phyloP scores from a whole-genome alignment of 2,329 filamentous ascomycete species.

The Aureobasidium leucospermi region DNA sequence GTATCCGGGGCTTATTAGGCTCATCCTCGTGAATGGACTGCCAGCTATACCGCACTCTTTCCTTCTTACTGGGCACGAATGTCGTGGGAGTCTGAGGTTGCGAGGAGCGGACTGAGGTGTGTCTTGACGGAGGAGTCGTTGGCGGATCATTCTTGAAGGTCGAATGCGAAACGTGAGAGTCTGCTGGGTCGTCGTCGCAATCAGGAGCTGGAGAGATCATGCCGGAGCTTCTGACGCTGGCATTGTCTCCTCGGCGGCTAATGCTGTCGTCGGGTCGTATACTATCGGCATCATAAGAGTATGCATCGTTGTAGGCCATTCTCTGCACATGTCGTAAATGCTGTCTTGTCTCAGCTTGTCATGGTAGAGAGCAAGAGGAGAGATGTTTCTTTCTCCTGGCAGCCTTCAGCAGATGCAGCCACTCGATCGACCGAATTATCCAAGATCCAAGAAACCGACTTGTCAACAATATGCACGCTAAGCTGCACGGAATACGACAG shows the following conservation, averaged over 20 bases:
- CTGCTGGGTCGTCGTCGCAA: neutral
- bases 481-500: neutral
- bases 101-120: conserved; percentile 14
- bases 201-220: neutral
- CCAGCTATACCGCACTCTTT: conserved; percentile 31
- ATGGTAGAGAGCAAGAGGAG: neutral
- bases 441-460: too few species aligned
- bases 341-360: neutral
- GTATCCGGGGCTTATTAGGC: conserved; percentile 30
- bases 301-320: conserved; percentile 9
- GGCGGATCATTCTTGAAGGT: conserved; percentile 7
- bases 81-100: conserved; percentile 15
- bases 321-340: conserved; percentile 1
- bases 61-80: conserved; percentile 20
- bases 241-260: conserved; percentile 14
- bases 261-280: conserved; percentile 16
- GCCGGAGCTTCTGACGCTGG: neutral
- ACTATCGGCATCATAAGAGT: conserved; percentile 14
- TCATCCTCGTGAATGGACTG: conserved; percentile 30
- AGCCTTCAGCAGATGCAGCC: neutral
- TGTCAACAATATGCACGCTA: neutral
- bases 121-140: conserved; percentile 14
- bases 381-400: neutral
- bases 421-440: neutral
- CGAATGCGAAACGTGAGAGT: conserved; percentile 1